Evolutionary conservation across 345 rosid species (phyloP).

Genomic region (Salix dunnii): DNA sequence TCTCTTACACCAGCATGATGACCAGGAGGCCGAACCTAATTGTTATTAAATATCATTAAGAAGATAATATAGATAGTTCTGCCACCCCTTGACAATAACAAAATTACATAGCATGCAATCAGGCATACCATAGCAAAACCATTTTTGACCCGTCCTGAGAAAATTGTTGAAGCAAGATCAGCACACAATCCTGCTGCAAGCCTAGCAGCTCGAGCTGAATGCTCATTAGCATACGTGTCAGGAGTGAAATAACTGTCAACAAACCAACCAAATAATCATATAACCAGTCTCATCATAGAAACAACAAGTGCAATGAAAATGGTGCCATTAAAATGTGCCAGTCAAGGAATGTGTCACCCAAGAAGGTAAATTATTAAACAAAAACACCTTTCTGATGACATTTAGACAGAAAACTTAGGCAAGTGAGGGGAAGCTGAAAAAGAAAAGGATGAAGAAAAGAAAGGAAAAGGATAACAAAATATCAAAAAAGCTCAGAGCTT

Average conservation of each 20-base stretch:
- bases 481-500: background rate
- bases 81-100: conserved; percentile 3
- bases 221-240: conserved; percentile 94
- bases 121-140: conserved; percentile 92
- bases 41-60: conserved; percentile 2
- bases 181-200: conserved; percentile 97
- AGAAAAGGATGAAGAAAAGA: too few species aligned
- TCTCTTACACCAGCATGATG: conserved; percentile 96
- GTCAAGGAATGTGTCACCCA: background rate
- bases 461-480: background rate
- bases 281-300: background rate
- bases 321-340: background rate
- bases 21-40: conserved; percentile 95
- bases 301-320: background rate
- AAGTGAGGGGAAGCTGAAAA: background rate
- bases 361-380: background rate
- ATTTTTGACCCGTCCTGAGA: conserved; percentile 70
- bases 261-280: conserved; percentile 3
- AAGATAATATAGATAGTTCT: background rate
- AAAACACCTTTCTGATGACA: background rate
- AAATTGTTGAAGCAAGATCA: conserved; percentile 84
- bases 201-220: conserved; percentile 97
- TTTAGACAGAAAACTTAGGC: background rate
- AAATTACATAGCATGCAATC: background rate
- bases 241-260: conserved; percentile 88